phyloP scores from a whole-genome alignment of 805 yeast genomes.

The Debaryomyces prosopidis region DNA sequence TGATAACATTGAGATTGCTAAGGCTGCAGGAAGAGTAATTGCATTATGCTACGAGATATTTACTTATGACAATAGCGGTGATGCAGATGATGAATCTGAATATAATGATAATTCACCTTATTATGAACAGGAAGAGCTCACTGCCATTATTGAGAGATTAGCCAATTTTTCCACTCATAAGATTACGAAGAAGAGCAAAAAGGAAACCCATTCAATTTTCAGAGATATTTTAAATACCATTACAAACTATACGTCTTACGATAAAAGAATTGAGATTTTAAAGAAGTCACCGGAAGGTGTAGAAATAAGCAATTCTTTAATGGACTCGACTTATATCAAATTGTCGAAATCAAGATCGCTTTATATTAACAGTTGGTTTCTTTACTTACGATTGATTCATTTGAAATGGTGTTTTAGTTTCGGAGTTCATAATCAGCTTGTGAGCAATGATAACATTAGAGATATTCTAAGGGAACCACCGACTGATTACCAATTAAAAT shows the following conservation, averaged over 20 bases:
- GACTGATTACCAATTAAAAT: slow-evolving; percentile 21
- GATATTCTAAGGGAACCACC: slow-evolving; percentile 39
- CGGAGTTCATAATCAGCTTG: slow-evolving; percentile 51
- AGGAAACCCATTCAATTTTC: slow-evolving; percentile 58
- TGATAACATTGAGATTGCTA: slow-evolving; percentile 45
- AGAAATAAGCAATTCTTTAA: slow-evolving; percentile 29
- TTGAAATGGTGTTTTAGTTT: slow-evolving; percentile 53
- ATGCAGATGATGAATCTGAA: slow-evolving; percentile 39
- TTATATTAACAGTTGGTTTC: slow-evolving; percentile 51
- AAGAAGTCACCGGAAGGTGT: slow-evolving; percentile 36
- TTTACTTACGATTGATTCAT: slow-evolving; percentile 47
- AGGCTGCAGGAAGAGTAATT: slow-evolving; percentile 55
- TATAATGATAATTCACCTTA: slow-evolving; percentile 51
- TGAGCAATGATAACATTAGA: slow-evolving; percentile 33
- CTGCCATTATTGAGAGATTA: slow-evolving; percentile 40
- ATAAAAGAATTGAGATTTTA: slow-evolving; percentile 34
- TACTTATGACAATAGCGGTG: slow-evolving; percentile 43
- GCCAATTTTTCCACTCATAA: slow-evolving; percentile 55
- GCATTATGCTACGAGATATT: slow-evolving; percentile 58
- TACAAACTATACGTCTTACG: slow-evolving; percentile 36
- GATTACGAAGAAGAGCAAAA: slow-evolving; percentile 62
- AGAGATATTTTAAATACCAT: slow-evolving; percentile 56
- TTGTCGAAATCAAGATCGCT: slow-evolving; percentile 47
- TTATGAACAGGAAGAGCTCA: slow-evolving; percentile 50
- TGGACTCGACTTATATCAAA: slow-evolving; percentile 39